Evolutionary conservation across 345 rosid genomes (phyloP).

Genomic region (Euclidium syriacum): DNA sequence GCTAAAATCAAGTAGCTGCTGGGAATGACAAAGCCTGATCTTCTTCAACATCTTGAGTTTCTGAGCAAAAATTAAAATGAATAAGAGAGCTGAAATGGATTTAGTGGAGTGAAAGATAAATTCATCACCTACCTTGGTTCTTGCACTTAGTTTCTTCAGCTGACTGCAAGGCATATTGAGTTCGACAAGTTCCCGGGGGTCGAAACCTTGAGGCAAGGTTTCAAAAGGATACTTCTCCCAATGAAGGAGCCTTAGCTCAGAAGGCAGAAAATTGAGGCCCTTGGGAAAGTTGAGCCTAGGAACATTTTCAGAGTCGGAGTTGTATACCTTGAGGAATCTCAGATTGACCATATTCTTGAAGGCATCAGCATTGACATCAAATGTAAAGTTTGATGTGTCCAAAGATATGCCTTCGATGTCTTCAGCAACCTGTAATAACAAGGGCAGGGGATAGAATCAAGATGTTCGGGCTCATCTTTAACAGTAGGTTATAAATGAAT

Average conservation of each 20-base stretch:
- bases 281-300: not conserved
- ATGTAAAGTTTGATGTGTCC: not conserved
- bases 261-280: not conserved
- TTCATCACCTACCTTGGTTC: not conserved
- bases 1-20: not conserved
- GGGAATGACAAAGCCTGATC: conserved; percentile 3
- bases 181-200: not conserved
- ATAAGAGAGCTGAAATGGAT: not conserved
- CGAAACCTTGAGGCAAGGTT: not conserved
- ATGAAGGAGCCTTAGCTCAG: not conserved
- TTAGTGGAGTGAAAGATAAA: not conserved
- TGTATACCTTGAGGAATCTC: not conserved
- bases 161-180: not conserved
- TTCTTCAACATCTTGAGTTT: not conserved
- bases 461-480: not conserved
- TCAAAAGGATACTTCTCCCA: conserved; percentile 19
- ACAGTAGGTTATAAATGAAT: not conserved
- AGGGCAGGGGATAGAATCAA: not conserved
- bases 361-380: not conserved
- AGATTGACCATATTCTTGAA: conserved; percentile 17
- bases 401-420: conserved; percentile 4
- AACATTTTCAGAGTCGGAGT: not conserved
- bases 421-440: conserved; percentile 12
- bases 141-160: not conserved
- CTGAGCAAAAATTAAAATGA: not conserved